Evolutionary conservation across 371 early-diverging fungal genomes (phyloP).

Genomic region (Saksenaea vasiformis): DNA sequence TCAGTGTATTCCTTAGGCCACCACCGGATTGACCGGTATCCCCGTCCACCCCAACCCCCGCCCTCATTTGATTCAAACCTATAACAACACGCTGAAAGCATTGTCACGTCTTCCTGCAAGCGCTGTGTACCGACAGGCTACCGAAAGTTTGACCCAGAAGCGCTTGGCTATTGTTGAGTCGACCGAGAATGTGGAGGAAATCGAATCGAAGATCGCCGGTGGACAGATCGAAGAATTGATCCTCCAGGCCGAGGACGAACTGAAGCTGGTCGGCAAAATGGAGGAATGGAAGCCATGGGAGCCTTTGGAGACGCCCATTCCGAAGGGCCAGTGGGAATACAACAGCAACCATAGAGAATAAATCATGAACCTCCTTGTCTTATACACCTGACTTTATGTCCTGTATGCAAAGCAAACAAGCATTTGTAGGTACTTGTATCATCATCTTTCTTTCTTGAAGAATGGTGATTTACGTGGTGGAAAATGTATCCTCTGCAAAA

Average conservation of each 20-base stretch:
- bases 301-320: slow-evolving; percentile 75
- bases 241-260: slow-evolving; percentile 85
- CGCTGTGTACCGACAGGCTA: slow-evolving; percentile 85
- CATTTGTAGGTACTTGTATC: too few relatives aligned
- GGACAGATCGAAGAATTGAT: slow-evolving; percentile 95
- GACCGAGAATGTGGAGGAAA: slow-evolving; percentile 69
- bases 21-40: slow-evolving; percentile 86
- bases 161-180: slow-evolving; percentile 75
- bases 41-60: slow-evolving; percentile 87
- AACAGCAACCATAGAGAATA: slow-evolving; percentile 36
- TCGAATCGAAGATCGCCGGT: slow-evolving; percentile 74
- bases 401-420: too few relatives aligned
- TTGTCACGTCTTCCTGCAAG: slow-evolving; percentile 73
- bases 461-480: too few relatives aligned
- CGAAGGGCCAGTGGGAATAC: slow-evolving; percentile 86
- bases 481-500: too few relatives aligned
- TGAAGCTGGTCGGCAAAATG: slow-evolving; percentile 78
- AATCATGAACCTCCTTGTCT: background rate
- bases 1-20: slow-evolving; percentile 28
- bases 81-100: slow-evolving; percentile 71
- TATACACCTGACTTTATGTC: too few relatives aligned
- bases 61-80: slow-evolving; percentile 82
- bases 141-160: slow-evolving; percentile 75
- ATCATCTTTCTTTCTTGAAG: too few relatives aligned
- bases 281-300: slow-evolving; percentile 88